phyloP scores from a whole-genome alignment of 1,284 basidiomycete species.

The Flammula alnicola region DNA sequence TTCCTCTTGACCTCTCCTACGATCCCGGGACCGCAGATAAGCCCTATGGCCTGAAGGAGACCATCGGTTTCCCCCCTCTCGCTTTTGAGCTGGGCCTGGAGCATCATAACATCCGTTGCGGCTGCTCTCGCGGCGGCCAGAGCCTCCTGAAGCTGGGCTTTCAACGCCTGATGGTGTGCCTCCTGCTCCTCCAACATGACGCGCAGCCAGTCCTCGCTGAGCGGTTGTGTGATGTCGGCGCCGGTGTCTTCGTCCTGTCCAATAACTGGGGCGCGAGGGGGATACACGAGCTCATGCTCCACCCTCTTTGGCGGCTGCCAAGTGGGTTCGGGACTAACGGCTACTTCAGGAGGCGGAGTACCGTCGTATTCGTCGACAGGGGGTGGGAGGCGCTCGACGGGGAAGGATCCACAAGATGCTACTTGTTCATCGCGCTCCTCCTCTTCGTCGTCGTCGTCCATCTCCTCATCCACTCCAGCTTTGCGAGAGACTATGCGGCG shows the following conservation, averaged over 20 bases:
- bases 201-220: background rate
- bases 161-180: background rate
- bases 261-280: background rate
- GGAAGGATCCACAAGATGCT: no score
- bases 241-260: background rate
- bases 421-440: no score
- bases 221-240: background rate
- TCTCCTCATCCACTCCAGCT: no score
- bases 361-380: no score
- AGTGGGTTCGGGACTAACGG: background rate
- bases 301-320: background rate
- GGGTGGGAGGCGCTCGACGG: no score
- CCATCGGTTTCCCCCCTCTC: background rate
- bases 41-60: background rate
- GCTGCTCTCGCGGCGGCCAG: background rate
- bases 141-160: background rate
- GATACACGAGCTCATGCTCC: background rate
- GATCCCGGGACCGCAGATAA: background rate
- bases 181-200: constrained; percentile 1
- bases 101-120: background rate
- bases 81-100: background rate
- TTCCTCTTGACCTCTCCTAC: background rate
- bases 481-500: no score
- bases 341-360: background rate
- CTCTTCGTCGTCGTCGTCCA: no score